phyloP scores from a whole-genome alignment of 352 stramenopile species.

The Phytophthora palmivora region DNA sequence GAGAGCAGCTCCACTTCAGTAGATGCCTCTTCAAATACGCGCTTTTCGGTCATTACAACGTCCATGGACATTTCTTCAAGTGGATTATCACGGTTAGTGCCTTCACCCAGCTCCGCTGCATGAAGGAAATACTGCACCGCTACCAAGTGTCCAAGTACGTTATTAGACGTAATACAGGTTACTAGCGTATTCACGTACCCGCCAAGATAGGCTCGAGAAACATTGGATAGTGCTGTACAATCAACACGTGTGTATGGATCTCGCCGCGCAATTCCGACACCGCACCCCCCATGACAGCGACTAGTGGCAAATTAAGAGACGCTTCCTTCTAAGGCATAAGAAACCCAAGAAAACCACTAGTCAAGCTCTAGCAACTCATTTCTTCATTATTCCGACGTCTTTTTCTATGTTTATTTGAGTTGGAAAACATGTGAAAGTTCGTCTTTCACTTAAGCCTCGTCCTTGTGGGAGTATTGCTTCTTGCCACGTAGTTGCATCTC shows the following conservation, averaged over 20 bases:
- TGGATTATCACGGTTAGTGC: conserved; percentile 53
- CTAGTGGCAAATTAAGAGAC: conserved; percentile 19
- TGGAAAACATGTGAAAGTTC: not conserved
- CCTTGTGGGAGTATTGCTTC: conserved; percentile 86
- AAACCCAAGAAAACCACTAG: not conserved
- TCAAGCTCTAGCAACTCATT: not conserved
- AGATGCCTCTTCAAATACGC: conserved; percentile 67
- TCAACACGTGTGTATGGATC: conserved; percentile 70
- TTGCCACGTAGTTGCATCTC: conserved; percentile 90
- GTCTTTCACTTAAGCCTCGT: conserved; percentile 41
- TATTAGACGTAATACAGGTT: too few relatives aligned
- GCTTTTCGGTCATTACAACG: conserved; percentile 59
- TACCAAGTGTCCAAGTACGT: not conserved
- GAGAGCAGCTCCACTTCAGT: conserved; percentile 76
- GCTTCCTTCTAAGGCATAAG: conserved; percentile 10
- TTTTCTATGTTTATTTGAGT: conserved; percentile 30
- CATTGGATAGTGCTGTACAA: conserved; percentile 61
- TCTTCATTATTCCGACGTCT: conserved; percentile 31
- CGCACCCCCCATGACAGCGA: conserved; percentile 62
- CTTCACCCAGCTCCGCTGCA: conserved; percentile 72
- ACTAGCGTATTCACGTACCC: conserved; percentile 25
- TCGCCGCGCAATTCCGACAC: conserved; percentile 72
- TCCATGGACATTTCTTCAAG: conserved; percentile 62
- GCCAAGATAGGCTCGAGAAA: conserved; percentile 69
- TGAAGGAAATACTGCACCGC: conserved; percentile 74